A percentile compares a stretch with the other conserved stretches of the same genome.
phyloP scores from a whole-genome alignment of 306 rosid genomes.

The Citrullus amarus region DNA sequence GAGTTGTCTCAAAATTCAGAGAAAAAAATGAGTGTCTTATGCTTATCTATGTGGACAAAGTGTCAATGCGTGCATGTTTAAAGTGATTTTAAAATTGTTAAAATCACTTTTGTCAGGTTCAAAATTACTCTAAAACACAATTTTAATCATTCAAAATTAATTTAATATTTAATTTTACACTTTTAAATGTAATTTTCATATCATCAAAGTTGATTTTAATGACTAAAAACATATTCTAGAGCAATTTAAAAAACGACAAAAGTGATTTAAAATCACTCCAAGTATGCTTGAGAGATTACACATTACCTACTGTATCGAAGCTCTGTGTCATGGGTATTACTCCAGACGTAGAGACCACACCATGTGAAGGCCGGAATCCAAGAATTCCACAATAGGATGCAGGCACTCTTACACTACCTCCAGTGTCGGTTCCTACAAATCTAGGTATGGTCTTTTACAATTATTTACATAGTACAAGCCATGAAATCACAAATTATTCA shows the following conservation, averaged over 20 bases:
- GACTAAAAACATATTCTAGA: too few species aligned
- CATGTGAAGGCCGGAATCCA: background rate
- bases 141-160: too few species aligned
- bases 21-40: too few species aligned
- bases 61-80: background rate
- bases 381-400: background rate
- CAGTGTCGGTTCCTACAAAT: background rate
- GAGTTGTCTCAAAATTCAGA: too few species aligned
- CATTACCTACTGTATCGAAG: background rate
- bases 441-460: background rate
- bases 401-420: background rate
- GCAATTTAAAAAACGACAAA: too few species aligned
- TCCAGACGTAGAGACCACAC: background rate
- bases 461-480: background rate
- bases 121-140: too few species aligned
- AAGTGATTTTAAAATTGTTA: too few species aligned
- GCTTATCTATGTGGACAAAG: background rate
- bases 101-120: too few species aligned
- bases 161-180: too few species aligned
- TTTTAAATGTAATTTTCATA: too few species aligned
- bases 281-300: background rate
- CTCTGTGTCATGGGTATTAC: background rate
- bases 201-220: too few species aligned
- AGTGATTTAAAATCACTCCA: too few species aligned
- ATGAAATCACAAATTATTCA: background rate